These are phyloP conservation scores for Colletotrichum limetticola DNA, from an alignment of 2,329 filamentous ascomycete genomes.

Conservation along the genomic window DNA sequence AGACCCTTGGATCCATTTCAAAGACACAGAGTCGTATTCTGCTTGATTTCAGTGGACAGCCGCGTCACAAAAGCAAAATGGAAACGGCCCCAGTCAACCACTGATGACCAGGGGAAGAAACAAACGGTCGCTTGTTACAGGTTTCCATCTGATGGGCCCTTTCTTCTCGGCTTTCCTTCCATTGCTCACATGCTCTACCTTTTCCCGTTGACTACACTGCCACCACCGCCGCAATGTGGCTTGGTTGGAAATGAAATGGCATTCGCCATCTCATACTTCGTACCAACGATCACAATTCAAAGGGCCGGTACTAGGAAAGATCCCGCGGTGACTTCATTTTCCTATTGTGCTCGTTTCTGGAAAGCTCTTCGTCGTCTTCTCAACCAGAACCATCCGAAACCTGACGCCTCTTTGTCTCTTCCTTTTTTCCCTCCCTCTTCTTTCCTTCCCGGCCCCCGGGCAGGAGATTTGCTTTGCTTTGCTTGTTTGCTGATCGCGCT, in stretches of 20 bases:
- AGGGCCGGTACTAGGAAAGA: not conserved
- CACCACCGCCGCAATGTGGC: not conserved
- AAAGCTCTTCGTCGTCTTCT: conserved; percentile 15
- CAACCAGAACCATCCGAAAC: conserved; percentile 25
- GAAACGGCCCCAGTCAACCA: not conserved
- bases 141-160: not conserved
- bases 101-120: conserved; percentile 8
- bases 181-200: not conserved
- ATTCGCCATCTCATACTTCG: not conserved
- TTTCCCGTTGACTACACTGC: not conserved
- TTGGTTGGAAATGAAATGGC: not conserved
- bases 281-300: not conserved
- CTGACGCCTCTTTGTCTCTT: conserved; percentile 22
- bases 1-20: not conserved
- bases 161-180: not conserved
- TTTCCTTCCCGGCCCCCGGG: not conserved
- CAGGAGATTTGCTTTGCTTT: not conserved
- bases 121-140: conserved; percentile 7
- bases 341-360: not conserved
- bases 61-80: not conserved
- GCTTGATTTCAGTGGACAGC: not conserved
- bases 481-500: not conserved
- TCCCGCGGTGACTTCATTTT: not conserved
- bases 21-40: not conserved
- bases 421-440: not conserved